These are phyloP conservation scores for Hyphodiscus hymeniophilus DNA, from an alignment of 495 filamentous ascomycete genomes.

Conservation along the genomic window DNA sequence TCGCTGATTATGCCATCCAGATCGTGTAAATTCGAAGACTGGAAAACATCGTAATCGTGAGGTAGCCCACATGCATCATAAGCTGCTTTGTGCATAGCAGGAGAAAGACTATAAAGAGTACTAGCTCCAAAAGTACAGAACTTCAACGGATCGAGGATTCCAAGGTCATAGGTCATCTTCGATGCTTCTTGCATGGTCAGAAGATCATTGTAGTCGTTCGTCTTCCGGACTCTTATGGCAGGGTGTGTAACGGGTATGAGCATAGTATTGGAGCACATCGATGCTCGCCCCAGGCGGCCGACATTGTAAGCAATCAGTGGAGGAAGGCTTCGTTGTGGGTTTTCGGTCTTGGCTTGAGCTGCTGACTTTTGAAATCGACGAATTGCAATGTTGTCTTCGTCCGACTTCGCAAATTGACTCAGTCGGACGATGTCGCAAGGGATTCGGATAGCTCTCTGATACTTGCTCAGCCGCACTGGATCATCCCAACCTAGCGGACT, in stretches of 20 bases:
- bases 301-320: conserved; percentile 64
- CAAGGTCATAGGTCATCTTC: conserved; percentile 42
- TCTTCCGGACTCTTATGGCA: conserved; percentile 24
- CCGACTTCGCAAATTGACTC: conserved; percentile 47
- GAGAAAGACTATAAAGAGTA: conserved; percentile 64
- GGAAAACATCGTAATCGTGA: conserved; percentile 58
- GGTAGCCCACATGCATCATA: conserved; percentile 60
- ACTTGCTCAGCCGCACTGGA: conserved; percentile 42
- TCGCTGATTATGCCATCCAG: conserved; percentile 53
- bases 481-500: conserved; percentile 52
- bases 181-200: conserved; percentile 50
- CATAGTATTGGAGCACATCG: conserved; percentile 56
- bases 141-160: conserved; percentile 51
- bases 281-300: conserved; percentile 56
- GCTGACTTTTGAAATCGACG: conserved; percentile 37
- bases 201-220: conserved; percentile 28
- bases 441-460: conserved; percentile 45
- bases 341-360: conserved; percentile 27
- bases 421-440: conserved; percentile 63
- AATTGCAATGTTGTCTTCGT: conserved; percentile 50
- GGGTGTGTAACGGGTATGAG: conserved; percentile 52
- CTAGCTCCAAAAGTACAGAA: conserved; percentile 69
- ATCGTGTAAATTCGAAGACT: conserved; percentile 51
- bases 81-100: conserved; percentile 70
- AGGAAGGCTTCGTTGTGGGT: conserved; percentile 41